Evolutionary conservation across 768 basidiomycete genomes (phyloP).

Genomic region (Lentinula sp.): DNA sequence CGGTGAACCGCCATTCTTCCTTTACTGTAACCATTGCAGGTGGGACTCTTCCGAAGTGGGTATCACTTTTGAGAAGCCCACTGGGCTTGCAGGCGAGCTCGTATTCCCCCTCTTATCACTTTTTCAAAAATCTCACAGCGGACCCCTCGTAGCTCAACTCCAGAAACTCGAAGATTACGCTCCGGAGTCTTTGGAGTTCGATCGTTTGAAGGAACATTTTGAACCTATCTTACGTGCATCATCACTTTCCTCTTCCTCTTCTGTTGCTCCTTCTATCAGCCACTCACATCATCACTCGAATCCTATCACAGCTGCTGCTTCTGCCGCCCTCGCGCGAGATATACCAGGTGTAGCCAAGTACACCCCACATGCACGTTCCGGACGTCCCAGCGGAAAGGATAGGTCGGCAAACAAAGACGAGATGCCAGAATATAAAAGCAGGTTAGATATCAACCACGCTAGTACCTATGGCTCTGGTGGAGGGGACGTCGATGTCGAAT

Average conservation of each 20-base stretch:
- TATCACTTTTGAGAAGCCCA: conserved; percentile 94
- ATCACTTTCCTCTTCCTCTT: conserved; percentile 62
- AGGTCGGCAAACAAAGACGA: conserved; percentile 68
- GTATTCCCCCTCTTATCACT: background rate
- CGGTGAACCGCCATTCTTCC: conserved; percentile 85
- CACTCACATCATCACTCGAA: conserved; percentile 74
- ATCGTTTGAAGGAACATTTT: conserved; percentile 93
- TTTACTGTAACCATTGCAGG: conserved; percentile 88
- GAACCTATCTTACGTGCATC: conserved; percentile 90
- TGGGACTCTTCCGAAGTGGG: conserved; percentile 94
- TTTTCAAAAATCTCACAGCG: conserved; percentile 4
- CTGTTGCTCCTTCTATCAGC: conserved; percentile 39
- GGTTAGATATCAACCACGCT: conserved; percentile 57
- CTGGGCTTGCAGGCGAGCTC: conserved; percentile 80
- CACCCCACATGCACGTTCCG: conserved; percentile 51
- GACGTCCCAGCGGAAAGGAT: conserved; percentile 50
- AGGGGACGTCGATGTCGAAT: conserved; percentile 66
- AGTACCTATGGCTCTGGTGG: conserved; percentile 51
- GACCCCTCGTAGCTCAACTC: conserved; percentile 63
- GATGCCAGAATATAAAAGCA: conserved; percentile 69
- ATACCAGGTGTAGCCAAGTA: conserved; percentile 79
- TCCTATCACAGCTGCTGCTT: conserved; percentile 85
- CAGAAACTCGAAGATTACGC: conserved; percentile 87
- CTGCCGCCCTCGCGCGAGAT: conserved; percentile 83
- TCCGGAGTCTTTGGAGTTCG: conserved; percentile 84